Percentiles rank a stretch among this genome's conserved stretches.
Conservation (phyloP, 192 early-diverging fungal species). For the Podila epicladia region DNA sequence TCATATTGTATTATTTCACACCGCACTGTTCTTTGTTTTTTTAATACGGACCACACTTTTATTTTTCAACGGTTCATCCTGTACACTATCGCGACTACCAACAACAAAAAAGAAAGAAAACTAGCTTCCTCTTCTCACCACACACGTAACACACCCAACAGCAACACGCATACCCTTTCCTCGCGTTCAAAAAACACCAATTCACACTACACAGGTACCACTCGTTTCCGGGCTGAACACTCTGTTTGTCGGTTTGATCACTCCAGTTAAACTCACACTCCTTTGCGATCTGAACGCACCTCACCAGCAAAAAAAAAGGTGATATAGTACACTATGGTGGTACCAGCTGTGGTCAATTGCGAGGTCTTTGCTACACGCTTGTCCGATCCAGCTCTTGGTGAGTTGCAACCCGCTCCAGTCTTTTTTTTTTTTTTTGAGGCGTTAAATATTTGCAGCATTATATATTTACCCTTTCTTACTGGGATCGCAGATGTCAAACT, state of each 20-base stretch:
- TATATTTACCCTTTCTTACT: neutral
- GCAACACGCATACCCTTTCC: too few relatives aligned
- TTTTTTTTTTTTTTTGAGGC: neutral
- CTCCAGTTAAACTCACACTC: too few relatives aligned
- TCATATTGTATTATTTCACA: too few relatives aligned
- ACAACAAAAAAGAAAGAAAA: too few relatives aligned
- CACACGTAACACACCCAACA: too few relatives aligned
- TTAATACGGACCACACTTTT: too few relatives aligned
- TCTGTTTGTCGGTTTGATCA: neutral
- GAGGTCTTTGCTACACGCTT: slow-evolving; percentile 63
- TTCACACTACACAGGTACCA: too few relatives aligned
- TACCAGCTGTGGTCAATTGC: slow-evolving; percentile 42
- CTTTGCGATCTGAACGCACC: neutral
- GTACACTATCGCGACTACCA: too few relatives aligned
- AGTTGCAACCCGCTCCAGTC: neutral
- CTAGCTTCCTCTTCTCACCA: too few relatives aligned
- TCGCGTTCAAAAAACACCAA: too few relatives aligned
- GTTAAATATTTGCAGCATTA: neutral
- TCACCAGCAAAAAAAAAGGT: neutral
- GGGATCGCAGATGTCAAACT: slow-evolving; percentile 53
- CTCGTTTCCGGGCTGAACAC: neutral
- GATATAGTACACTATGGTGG: slow-evolving; percentile 23
- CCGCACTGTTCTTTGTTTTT: too few relatives aligned
- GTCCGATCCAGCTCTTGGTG: slow-evolving; percentile 62
- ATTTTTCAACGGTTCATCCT: too few relatives aligned